These are phyloP conservation scores for Aspergillus ibericus DNA, from an alignment of 2,329 filamentous ascomycete species.

Conservation along the genomic window DNA sequence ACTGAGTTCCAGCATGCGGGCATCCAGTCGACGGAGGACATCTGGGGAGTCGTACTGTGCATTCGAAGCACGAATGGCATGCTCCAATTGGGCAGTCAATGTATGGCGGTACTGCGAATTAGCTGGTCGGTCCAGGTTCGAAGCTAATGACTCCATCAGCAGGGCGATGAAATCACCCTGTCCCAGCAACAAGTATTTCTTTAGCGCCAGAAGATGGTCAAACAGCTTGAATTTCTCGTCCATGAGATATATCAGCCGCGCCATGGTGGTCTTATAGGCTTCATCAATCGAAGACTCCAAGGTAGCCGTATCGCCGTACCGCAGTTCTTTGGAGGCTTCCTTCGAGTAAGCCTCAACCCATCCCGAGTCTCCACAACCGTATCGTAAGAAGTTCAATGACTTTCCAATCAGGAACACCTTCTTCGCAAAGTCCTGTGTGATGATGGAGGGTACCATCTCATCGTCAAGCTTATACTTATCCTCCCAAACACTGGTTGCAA, in stretches of 20 bases:
- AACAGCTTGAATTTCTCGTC: slow-evolving; percentile 92
- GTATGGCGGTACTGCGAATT: slow-evolving; percentile 96
- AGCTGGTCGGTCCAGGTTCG: slow-evolving; percentile 91
- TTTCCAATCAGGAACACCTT: slow-evolving; percentile 98
- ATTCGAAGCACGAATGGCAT: slow-evolving; percentile 94
- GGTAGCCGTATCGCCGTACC: slow-evolving; percentile 88
- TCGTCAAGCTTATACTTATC: slow-evolving; percentile 89
- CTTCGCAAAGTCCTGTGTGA: slow-evolving; percentile 88
- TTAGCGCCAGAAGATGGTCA: slow-evolving; percentile 85
- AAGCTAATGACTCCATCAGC: slow-evolving; percentile 92
- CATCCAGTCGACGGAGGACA: slow-evolving; percentile 85
- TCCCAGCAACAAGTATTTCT: slow-evolving; percentile 90
- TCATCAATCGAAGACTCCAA: slow-evolving; percentile 93
- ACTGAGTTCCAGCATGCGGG: slow-evolving; percentile 95
- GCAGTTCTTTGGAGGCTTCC: slow-evolving; percentile 83
- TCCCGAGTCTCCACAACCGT: slow-evolving; percentile 86
- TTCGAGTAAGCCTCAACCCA: slow-evolving; percentile 98
- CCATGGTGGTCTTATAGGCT: slow-evolving; percentile 98
- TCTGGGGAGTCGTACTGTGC: slow-evolving; percentile 93
- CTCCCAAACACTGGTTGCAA: slow-evolving; percentile 90
- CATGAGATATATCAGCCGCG: slow-evolving; percentile 89
- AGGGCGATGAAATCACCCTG: slow-evolving; percentile 97
- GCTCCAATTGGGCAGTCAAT: slow-evolving; percentile 93
- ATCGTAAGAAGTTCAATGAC: slow-evolving; percentile 95
- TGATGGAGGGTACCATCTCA: slow-evolving; percentile 87